These are phyloP conservation scores for Pestalotiopsis fici DNA, from an alignment of 2,329 filamentous ascomycete genomes.

Conservation along the genomic window DNA sequence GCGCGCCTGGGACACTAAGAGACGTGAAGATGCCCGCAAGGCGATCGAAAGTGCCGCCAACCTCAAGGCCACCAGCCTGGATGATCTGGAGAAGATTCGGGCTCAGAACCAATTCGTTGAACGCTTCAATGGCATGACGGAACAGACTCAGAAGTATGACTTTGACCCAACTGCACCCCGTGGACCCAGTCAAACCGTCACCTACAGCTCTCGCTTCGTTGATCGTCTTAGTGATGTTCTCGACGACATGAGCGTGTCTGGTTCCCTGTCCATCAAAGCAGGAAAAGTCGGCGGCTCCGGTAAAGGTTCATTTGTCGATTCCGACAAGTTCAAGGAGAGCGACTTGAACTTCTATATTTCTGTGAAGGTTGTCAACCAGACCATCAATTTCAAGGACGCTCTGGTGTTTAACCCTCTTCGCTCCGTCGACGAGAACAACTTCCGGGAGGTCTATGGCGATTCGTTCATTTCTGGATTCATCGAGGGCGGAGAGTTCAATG, in stretches of 20 bases:
- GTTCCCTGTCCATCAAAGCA: background rate
- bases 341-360: constrained; percentile 3
- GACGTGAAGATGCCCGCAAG: background rate
- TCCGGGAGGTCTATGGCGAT: constrained; percentile 6
- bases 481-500: constrained; percentile 8
- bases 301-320: background rate
- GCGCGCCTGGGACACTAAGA: background rate
- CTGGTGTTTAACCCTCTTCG: background rate
- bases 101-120: background rate
- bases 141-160: background rate
- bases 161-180: background rate
- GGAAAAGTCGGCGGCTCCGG: background rate
- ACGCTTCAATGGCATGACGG: background rate
- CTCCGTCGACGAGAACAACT: background rate
- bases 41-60: background rate
- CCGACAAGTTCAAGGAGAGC: background rate
- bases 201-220: constrained; percentile 3
- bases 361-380: constrained; percentile 9
- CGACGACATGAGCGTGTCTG: constrained; percentile 2
- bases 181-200: constrained; percentile 2
- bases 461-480: constrained; percentile 7
- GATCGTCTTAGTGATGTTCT: constrained; percentile 3
- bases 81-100: background rate
- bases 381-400: constrained; percentile 5
- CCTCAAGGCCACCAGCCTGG: background rate